Base-by-base conservation (phyloP, 345 rosid species). In the Psidium guajava region DNA sequence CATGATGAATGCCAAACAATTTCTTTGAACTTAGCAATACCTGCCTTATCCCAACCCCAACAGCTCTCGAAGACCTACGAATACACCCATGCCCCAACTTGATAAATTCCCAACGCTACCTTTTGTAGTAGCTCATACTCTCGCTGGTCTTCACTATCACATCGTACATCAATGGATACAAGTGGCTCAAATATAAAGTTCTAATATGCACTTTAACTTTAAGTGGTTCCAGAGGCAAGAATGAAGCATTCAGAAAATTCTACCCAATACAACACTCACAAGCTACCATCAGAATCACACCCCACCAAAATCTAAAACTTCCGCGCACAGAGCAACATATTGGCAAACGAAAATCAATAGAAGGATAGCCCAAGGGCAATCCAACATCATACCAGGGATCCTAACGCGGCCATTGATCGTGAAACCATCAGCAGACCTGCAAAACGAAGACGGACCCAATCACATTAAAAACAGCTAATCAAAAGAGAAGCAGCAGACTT, bases 371-470 rank as follows among this genome's bases (percentile, higher is more conserved):
- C 57, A 28, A 69, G 22, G 80, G 80, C 21, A 44, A 69, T 9
- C 40, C 25, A 0, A 0, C 47, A 36, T 36, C 90, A 6, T 88
- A 96, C 99, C 93, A 13, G 91, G 92, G 80, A 96, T 84, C 92
- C 89, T 94, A 49, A 96, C 97, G 84, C 98, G 94, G 84, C 99
- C 99, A 32, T 90, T 95, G 81, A 97, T 93, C 20, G 92, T 85
- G 91, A 88, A 90, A 54, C 96, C 95, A 86, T 96, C 97, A 21
- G 85, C 92, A 80, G 93, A 89, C 91, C 99, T 94, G 91, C 61
- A 85, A 86, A 77, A 84, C 85, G 54, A 58, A n/a, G 24, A 40
- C 81, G 77, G 47, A 69, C 77, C 47, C 47, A 69, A 69, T 24
- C 80, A 69, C 47, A 40, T 32, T 20, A 69, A 69, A 36, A 42